Evolutionary conservation across 495 filamentous ascomycete species (phyloP), one percentile per base, ranked within the genome.

Genomic region (Aspergillus sclerotioniger): DNA sequence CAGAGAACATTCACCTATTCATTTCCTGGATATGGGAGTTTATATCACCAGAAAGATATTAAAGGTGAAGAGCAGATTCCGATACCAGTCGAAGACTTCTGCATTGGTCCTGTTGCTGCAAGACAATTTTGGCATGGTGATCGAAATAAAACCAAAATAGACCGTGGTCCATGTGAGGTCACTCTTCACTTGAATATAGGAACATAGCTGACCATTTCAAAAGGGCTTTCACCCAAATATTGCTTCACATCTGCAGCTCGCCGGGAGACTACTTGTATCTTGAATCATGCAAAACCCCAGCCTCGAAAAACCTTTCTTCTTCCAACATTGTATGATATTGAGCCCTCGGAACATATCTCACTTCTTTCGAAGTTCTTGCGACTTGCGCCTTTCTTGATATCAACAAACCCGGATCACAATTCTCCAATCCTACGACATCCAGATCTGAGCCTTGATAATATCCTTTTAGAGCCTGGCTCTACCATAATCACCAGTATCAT

Each of bases 71-170:
- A 44, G 44, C 66, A 67, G 45, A 57, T 69, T 63, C 56, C 60
- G 48, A 16, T 66, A 35, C 47, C 17, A 48, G 57, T 62, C 44
- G 57, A 64, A 13, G 58, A 67, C 51, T 75, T 76, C 33, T 69
- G 56, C 56, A 67, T 77, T 54, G 72, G 75, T 25, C 76, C 73
- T 58, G 58, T 70, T 44, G 61, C 69, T 56, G 57, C 61, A 6
- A 60, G 67, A 33, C 64, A 68, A 53, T 74, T 73, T 59, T 77
- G 73, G 73, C 65, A 73, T 72, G 66, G 61, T 28, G 65, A 74
- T 60, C 67, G 65, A 57, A 61, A 57, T 20, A 54, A 63, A 59
- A 65, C 25, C n/a, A 54, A 70, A 37, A 57, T 73, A 49, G 59
- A 73, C 59, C 72, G 69, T 64, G 73, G 76, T 9, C 75, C 76